Conservation (phyloP, 2,329 filamentous ascomycete genomes). For the Phoma sp. region DNA sequence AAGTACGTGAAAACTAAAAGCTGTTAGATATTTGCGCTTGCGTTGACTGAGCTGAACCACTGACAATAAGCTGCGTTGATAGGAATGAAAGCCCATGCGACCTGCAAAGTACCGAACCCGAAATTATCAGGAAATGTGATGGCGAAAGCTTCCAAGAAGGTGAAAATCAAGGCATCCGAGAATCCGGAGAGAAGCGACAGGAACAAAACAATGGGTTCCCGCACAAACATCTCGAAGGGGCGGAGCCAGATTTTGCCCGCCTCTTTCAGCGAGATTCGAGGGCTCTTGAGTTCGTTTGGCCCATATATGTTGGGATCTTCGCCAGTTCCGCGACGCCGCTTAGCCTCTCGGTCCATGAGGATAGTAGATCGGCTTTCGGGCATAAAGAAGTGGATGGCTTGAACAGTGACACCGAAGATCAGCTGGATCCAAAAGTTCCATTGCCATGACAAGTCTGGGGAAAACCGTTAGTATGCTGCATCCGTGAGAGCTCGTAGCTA, state of each 20-base stretch:
- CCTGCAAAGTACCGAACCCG: constrained; percentile 62
- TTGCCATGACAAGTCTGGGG: constrained; percentile 62
- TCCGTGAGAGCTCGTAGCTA: constrained; percentile 61
- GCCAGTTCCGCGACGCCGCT: constrained; percentile 69
- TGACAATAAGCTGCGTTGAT: constrained; percentile 61
- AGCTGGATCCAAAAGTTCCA: constrained; percentile 86
- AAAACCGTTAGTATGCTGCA: constrained; percentile 56
- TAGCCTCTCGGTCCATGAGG: constrained; percentile 78
- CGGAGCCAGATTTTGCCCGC: constrained; percentile 57
- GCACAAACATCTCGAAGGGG: constrained; percentile 70
- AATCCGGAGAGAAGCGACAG: constrained; percentile 76
- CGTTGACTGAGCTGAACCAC: no score
- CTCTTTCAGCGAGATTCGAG: constrained; percentile 41
- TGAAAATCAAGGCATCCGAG: constrained; percentile 78
- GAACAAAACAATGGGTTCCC: constrained; percentile 74
- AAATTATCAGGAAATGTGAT: constrained; percentile 70
- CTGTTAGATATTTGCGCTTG: no score
- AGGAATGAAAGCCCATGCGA: constrained; percentile 65
- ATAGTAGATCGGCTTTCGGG: constrained; percentile 78
- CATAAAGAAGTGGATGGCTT: constrained; percentile 68
- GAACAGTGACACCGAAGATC: constrained; percentile 74
- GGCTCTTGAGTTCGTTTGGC: constrained; percentile 67
- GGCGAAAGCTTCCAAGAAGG: constrained; percentile 73
- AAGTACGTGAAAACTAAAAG: constrained; percentile 68
- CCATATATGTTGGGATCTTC: constrained; percentile 68